phyloP scores from a whole-genome alignment of 1,139 yeast species.

The Scheffersomyces cryptocercus region DNA sequence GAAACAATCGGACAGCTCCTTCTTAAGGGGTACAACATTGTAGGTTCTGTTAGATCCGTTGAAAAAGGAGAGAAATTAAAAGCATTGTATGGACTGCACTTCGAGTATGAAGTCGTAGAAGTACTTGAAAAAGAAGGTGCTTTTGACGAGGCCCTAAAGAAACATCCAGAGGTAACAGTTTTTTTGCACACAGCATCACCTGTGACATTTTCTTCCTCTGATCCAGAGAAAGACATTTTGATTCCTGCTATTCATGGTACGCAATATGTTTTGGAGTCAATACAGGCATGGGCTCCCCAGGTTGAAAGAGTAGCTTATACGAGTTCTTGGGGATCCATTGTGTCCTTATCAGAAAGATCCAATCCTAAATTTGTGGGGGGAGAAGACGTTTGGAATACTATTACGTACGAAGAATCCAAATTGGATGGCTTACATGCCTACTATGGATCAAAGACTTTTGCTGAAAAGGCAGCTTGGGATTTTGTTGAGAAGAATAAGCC shows the following conservation, averaged over 20 bases:
- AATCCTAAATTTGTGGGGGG: conserved; percentile 29
- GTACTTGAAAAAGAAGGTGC: conserved; percentile 34
- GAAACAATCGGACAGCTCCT: conserved; percentile 27
- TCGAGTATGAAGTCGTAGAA: conserved; percentile 34
- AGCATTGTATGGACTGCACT: conserved; percentile 17
- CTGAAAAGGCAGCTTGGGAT: conserved; percentile 35
- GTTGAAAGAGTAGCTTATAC: conserved; percentile 39
- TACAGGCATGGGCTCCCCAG: conserved; percentile 24
- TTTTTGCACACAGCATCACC: conserved; percentile 49
- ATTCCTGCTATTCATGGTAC: conserved; percentile 6
- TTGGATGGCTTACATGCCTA: conserved; percentile 40
- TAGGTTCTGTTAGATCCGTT: conserved; percentile 37
- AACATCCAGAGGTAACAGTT: conserved; percentile 28
- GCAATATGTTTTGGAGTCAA: conserved; percentile 16
- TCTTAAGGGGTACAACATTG: conserved; percentile 28
- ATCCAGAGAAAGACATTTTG: conserved; percentile 14
- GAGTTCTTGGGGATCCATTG: conserved; percentile 46
- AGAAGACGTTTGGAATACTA: conserved; percentile 42
- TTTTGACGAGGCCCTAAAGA: conserved; percentile 33
- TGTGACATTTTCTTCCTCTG: conserved; percentile 21
- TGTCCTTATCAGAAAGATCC: conserved; percentile 37
- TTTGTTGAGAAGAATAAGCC: conserved; percentile 22
- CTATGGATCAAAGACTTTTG: conserved; percentile 32
- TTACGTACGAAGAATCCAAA: conserved; percentile 36
- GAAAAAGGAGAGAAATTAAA: conserved; percentile 31